These are phyloP conservation scores for Adiantum capillusveneris DNA, from an alignment of 75 land plant species.

Conservation along the genomic window DNA sequence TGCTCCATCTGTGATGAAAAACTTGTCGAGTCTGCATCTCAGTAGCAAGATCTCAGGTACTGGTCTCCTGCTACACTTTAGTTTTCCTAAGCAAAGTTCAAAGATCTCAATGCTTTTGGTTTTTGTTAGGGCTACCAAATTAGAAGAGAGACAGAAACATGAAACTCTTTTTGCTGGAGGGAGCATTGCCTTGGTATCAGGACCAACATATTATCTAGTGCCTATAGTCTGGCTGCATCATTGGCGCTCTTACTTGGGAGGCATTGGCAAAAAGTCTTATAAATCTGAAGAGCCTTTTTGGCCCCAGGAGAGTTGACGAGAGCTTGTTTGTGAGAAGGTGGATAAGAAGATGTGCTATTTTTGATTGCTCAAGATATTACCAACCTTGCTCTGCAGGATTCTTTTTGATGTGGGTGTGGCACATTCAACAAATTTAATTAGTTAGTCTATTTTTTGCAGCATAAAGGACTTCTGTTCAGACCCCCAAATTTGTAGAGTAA, in stretches of 20 bases:
- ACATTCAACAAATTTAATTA: neutral
- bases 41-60: slow-evolving; percentile 73
- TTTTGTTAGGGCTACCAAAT: slow-evolving; percentile 55
- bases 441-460: slow-evolving; percentile 35
- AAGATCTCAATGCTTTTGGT: no score
- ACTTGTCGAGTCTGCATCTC: slow-evolving; percentile 40
- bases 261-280: slow-evolving; percentile 53
- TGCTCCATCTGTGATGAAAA: slow-evolving; percentile 61
- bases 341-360: neutral
- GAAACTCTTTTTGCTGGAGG: slow-evolving; percentile 61
- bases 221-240: slow-evolving; percentile 76
- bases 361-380: no score
- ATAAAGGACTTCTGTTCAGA: slow-evolving; percentile 58
- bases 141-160: slow-evolving; percentile 81
- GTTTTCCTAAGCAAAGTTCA: no score
- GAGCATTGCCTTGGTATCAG: slow-evolving; percentile 40
- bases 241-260: slow-evolving; percentile 76
- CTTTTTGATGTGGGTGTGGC: no score
- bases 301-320: slow-evolving; percentile 46
- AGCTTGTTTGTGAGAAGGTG: slow-evolving; percentile 75
- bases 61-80: no score
- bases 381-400: no score
- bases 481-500: slow-evolving; percentile 73
- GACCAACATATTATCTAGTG: slow-evolving; percentile 56
- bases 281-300: slow-evolving; percentile 53